Base-by-base conservation (phyloP, 2,329 filamentous ascomycete species). In the Xylariales sp. region DNA sequence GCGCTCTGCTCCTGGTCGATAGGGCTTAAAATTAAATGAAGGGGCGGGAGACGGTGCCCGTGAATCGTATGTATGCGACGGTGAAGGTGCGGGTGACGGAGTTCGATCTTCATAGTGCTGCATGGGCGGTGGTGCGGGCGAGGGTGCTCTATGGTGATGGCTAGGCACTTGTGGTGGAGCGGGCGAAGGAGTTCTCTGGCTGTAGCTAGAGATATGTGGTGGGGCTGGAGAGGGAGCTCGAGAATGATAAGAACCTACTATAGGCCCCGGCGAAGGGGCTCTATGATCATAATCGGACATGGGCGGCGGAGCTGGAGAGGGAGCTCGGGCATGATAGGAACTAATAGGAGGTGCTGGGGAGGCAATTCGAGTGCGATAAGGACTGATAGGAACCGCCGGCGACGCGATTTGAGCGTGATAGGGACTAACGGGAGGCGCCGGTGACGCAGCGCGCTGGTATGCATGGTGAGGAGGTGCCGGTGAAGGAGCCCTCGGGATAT, bases 21-120 rank as follows among this genome's bases (percentile, higher is more conserved):
- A 79, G 23, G 77, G 77, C 36, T 77, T 78, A 68, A 78, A 80
- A 57, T 71, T 79, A 67, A 80, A 80, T 18, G 79, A 81, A 68
- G 82, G 83, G 3, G 77, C 76, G 18, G 80, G 80, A 10, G 81
- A 83, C 28, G 79, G 76, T 14, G 78, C 73, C 70, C 81, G 76
- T 14, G 77, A 78, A 14, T 72, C 74, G 56, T 80, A 74, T 12
- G 75, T 72, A 16, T 71, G 70, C 18, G 53, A 41, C 8, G 58
- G 71, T 10, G 76, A 69, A 12, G 78, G 78, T 49, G 76, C 78
- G 68, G 80, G 84, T 73, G 83, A 87, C 67, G 74, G 78, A 45
- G 75, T 79, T 77, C 78, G 69, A 36, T 57, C 62, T 55, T 46
- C 70, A 66, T 73, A 77, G 48, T 69, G 69, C 59, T 69, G 75